phyloP scores from a whole-genome alignment of 441 rosid species.

The Corymbia calophylla region DNA sequence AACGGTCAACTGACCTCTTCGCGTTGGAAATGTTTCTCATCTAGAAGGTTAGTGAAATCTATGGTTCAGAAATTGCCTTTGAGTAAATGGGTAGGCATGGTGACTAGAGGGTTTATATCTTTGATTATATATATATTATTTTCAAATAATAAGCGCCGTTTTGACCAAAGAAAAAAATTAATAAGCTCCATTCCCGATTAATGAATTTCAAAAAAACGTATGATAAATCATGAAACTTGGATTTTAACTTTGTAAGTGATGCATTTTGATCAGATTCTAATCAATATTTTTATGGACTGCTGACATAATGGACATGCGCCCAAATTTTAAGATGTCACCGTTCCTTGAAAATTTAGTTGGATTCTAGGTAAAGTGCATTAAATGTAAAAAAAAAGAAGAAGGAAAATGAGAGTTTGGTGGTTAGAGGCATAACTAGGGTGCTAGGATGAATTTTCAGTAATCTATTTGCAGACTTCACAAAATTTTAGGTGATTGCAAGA shows the following conservation, averaged over 20 bases:
- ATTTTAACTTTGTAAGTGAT: background rate
- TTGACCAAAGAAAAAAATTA: too few relatives aligned
- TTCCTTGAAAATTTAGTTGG: background rate
- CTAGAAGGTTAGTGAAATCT: background rate
- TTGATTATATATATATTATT: too few relatives aligned
- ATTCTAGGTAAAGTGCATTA: background rate
- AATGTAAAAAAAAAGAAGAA: too few relatives aligned
- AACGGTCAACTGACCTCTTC: background rate
- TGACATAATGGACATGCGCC: background rate
- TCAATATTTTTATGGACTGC: background rate
- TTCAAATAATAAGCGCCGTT: too few relatives aligned
- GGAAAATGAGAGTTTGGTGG: background rate
- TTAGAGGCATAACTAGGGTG: background rate
- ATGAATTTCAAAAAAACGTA: background rate
- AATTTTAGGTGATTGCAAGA: background rate
- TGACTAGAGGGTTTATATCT: background rate
- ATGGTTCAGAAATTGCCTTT: background rate
- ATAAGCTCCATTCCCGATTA: accelerated
- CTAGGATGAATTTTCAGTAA: background rate
- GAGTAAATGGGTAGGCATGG: background rate
- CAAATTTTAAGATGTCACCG: background rate
- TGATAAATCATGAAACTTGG: accelerated
- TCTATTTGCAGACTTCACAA: background rate
- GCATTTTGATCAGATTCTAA: background rate
- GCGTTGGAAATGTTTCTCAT: background rate